Evolutionary conservation across 768 basidiomycete species (phyloP).

Genomic region (Leccinum aurantiacum): DNA sequence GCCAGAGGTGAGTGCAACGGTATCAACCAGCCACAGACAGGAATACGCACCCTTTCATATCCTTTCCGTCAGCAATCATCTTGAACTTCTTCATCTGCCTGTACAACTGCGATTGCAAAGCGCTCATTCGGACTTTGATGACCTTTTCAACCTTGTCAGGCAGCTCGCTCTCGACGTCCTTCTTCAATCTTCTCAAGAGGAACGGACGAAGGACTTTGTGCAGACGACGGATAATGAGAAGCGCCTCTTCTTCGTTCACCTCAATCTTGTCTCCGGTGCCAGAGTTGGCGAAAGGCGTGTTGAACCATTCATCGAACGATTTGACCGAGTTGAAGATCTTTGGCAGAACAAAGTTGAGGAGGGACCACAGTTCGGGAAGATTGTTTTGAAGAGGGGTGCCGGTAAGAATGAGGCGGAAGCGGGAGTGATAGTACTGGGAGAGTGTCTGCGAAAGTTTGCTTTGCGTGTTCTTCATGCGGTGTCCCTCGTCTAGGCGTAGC

Average conservation of each 20-base stretch:
- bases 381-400: constrained; percentile 98
- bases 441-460: constrained; percentile 89
- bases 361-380: constrained; percentile 91
- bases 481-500: constrained; percentile 73
- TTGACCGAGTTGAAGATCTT: constrained; percentile 99
- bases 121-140: constrained; percentile 94
- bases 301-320: constrained; percentile 99
- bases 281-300: constrained; percentile 98
- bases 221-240: constrained; percentile 93
- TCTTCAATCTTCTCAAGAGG: constrained; percentile 89
- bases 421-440: constrained; percentile 88
- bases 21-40: background rate
- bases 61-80: constrained; percentile 87
- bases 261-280: constrained; percentile 98
- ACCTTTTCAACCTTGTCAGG: constrained; percentile 99
- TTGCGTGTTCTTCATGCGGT: constrained; percentile 96
- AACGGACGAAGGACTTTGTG: constrained; percentile 97
- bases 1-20: constrained; percentile 4
- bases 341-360: constrained; percentile 92
- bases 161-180: constrained; percentile 93
- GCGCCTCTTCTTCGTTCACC: constrained; percentile 98
- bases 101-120: constrained; percentile 87
- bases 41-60: constrained; percentile 63
- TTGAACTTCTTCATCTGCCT: constrained; percentile 99
- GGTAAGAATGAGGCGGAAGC: constrained; percentile 90